Conservation (phyloP, 2,329 filamentous ascomycete species). For the Zopfia rhizophila region DNA sequence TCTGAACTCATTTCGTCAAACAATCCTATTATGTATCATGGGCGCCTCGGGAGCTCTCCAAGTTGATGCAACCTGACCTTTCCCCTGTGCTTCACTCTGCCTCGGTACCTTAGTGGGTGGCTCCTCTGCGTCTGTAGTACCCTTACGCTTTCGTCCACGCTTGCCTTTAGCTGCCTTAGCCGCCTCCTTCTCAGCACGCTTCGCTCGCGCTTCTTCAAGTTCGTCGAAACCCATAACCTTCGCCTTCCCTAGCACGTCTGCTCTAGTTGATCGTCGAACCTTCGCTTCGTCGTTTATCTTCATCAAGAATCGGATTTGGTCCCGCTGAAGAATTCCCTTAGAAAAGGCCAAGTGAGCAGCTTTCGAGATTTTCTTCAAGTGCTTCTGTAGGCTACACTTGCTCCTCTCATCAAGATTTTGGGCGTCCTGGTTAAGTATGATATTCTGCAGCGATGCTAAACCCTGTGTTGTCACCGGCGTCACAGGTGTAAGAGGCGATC, state of each 20-base stretch:
- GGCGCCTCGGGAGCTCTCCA: too few relatives aligned
- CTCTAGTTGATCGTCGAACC: conserved; percentile 27
- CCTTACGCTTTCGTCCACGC: too few relatives aligned
- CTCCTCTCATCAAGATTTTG: conserved; percentile 25
- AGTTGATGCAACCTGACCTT: too few relatives aligned
- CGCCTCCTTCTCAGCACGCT: too few relatives aligned
- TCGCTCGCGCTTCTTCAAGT: too few relatives aligned
- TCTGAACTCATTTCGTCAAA: too few relatives aligned
- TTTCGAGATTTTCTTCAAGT: conserved; percentile 23
- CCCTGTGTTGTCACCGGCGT: conserved; percentile 33
- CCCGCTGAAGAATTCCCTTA: conserved; percentile 28
- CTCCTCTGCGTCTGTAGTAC: too few relatives aligned
- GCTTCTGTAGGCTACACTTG: conserved; percentile 25
- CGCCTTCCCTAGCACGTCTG: conserved; percentile 26
- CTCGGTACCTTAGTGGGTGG: too few relatives aligned
- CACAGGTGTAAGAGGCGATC: conserved; percentile 42
- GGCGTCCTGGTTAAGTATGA: conserved; percentile 28
- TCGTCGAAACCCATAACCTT: too few relatives aligned
- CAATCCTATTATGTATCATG: too few relatives aligned
- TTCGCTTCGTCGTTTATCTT: conserved; percentile 38
- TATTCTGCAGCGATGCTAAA: conserved; percentile 28
- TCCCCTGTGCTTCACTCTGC: too few relatives aligned
- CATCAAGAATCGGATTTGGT: conserved; percentile 35
- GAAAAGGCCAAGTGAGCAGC: conserved; percentile 34
- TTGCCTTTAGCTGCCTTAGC: too few relatives aligned